A percentile compares a stretch with the other conserved stretches of the same genome.
These are phyloP conservation scores for Rhizopogon vinicolor DNA, from an alignment of 768 basidiomycete genomes.

Conservation along the genomic window DNA sequence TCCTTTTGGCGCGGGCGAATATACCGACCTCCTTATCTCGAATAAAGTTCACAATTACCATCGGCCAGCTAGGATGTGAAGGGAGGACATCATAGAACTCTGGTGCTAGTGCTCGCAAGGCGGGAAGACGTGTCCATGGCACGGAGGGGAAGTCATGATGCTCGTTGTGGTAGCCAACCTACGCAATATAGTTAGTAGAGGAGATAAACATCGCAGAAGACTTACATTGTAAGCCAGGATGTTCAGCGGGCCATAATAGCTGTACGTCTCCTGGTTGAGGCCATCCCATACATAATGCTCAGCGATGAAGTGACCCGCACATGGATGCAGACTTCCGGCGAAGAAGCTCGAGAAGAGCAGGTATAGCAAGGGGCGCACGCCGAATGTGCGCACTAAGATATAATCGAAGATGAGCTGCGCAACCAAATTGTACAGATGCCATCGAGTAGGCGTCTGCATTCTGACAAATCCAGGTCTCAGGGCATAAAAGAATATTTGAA, in stretches of 20 bases:
- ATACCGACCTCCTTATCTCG: constrained; percentile 85
- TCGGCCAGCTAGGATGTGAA: constrained; percentile 88
- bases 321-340: constrained; percentile 93
- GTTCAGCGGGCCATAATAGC: constrained; percentile 93
- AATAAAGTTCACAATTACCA: constrained; percentile 93
- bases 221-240: constrained; percentile 88
- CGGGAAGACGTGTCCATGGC: constrained; percentile 90
- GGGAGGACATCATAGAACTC: constrained; percentile 92
- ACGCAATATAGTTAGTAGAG: constrained; percentile 1
- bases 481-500: constrained; percentile 98
- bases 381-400: constrained; percentile 48
- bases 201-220: constrained; percentile 5
- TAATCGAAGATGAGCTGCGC: constrained; percentile 71
- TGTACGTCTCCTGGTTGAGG: constrained; percentile 91
- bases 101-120: constrained; percentile 75
- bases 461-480: constrained; percentile 92
- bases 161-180: constrained; percentile 99
- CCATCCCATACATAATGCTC: constrained; percentile 96
- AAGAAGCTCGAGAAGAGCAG: constrained; percentile 90
- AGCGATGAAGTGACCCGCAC: constrained; percentile 96
- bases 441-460: constrained; percentile 70
- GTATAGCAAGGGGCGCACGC: constrained; percentile 61
- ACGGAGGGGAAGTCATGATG: constrained; percentile 99
- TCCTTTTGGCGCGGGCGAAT: constrained; percentile 81
- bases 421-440: constrained; percentile 80